Base-by-base conservation (phyloP, 2,329 filamentous ascomycete genomes). In the Remersonia thermophila region DNA sequence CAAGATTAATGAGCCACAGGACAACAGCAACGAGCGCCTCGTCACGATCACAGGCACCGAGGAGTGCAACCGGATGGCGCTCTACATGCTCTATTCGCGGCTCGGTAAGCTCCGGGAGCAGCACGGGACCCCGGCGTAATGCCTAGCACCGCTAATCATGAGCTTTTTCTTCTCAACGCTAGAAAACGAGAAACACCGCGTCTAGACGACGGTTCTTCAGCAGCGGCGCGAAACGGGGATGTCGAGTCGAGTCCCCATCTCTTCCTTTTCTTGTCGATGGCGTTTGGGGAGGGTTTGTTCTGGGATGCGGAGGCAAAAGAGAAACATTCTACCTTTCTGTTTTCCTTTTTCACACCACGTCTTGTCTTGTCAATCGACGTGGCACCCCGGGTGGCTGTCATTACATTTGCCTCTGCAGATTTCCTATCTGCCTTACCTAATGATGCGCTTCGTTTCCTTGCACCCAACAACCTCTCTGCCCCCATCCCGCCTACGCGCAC, bases 1-100 rank as follows among this genome's bases (percentile, higher is more conserved):
- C 61, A 98, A 98, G 69, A 98, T 98, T 69, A 96, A 98, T 57
- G 91, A 98, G 59, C 91, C 91, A 1, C 91, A 95, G 59, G 91
- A 96, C 60, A 96, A 93, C 63, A 96, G 85, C 70, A 98, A 96
- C 55, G 91, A 98, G 67, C 80, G 91, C 44, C 68, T 98, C 41
- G 91, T 98, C 39, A 98, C 91, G 12, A 93, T 98, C 50, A 95
- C 91, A 2, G 91, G 91, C 46, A 96, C 91, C 5, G 86, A 93
- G 52, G 91, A 98, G 62, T 95, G 86, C 68, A 98, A 98, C 64
- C 84, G 94, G 55, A 96, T 98, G 87, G 91, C 91, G n/a, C 65
- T 98, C 38, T 98, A 96, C 65, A 95, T 98, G 87, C 75, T 98
- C 37, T 98, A 98, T 63, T 93, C 85, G 41, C 77, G 91, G 70